Base-by-base conservation (phyloP, 805 yeast genomes). In the Spathaspora girioi region DNA sequence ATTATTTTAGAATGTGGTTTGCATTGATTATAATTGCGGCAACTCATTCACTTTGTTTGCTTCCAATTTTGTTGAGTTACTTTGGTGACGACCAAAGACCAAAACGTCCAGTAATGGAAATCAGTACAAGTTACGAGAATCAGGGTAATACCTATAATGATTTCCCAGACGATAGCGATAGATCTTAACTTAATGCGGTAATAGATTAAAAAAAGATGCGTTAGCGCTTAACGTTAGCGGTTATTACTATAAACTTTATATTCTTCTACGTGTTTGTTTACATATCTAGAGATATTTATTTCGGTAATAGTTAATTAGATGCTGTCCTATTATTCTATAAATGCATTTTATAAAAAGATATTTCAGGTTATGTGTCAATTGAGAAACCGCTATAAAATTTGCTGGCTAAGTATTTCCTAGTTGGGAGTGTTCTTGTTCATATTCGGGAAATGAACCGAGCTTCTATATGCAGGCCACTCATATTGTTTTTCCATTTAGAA, bases 1-100 rank as follows among this genome's bases (percentile, higher is more conserved):
- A 89, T 67, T 93, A 94, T 66, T 93, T 93, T 76, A 73, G 96
- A 54, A 92, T 93, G 97, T 93, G 98, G 98, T 69, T 88, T 11
- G 75, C 91, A 0, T 74, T 93, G 53, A 86, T 93, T 8, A 54
- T 87, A 1, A 73, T 88, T 50, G 97, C 96, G 1, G 82, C 92
- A 0, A 56, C 87, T 1, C 97, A 93, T 65, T 81, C 94, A 3
- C 74, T 93, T 48, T 77, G 88, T 38, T 80, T 93, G 51, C 71
- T 93, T 48, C 99, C 99, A 0, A 81, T 89, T 5, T 64, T 86
- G 26, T 71, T 93, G 40, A 78, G 89, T 23, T 68, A 75, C 48
- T 73, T 62, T 53, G 66, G 66, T 14, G 56, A 47, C 38, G 47
- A 54, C 35, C 45, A 48, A 35, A 42, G 48, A 19, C 54, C 54